Evolutionary conservation across 208 protist species (phyloP), one percentile per base, ranked within the genome.

Genomic region (Trypanosoma cruzi): DNA sequence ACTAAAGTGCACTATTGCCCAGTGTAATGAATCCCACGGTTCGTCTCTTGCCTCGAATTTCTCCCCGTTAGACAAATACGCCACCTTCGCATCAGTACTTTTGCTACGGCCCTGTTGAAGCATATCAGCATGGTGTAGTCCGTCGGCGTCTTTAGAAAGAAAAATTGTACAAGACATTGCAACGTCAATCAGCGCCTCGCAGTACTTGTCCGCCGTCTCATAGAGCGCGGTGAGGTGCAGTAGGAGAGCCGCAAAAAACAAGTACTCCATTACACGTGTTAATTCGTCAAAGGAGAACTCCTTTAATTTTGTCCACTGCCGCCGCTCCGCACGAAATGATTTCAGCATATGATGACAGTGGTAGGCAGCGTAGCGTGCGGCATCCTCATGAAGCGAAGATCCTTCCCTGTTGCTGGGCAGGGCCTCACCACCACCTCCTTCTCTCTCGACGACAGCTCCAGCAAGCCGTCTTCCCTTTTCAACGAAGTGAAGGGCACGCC

Each of bases 291-390:
- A 34, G 7, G 70, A 64, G 4, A 72, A 49, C 26, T 37, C 16
- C 34, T 58, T 34, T 22, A 4, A 7, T 29, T 50, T 28, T 28
- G 16, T 49, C 77, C 61, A 71, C 24, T 31, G 31, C 14, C 34
- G 60, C 24, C 69, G 54, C 42, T 77, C 71, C 42, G 24, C 36
- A 62, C 71, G 64, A 58, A 84, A 90, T 6, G 53, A 64, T 10
- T 73, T 73, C 26, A 90, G 62, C 5, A 90, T 76, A 60, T 95
- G 90, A 71, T 95, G 87, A 14, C 74, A 82, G 64, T 95, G 86
- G 64, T 91, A 90, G 14, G 78, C 75, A 18, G 74, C 67, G 49
- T 93, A 93, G 20, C 59, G 50, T 6, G 62, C 63, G 2, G 76
- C 81, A 60, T 71, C 78, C 22, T 56, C 20, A 1, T 59, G 54